A percentile compares a stretch with the other conserved stretches of the same genome.
Conservation (phyloP, 2,329 filamentous ascomycete genomes). For the Escovopsis sp. region DNA sequence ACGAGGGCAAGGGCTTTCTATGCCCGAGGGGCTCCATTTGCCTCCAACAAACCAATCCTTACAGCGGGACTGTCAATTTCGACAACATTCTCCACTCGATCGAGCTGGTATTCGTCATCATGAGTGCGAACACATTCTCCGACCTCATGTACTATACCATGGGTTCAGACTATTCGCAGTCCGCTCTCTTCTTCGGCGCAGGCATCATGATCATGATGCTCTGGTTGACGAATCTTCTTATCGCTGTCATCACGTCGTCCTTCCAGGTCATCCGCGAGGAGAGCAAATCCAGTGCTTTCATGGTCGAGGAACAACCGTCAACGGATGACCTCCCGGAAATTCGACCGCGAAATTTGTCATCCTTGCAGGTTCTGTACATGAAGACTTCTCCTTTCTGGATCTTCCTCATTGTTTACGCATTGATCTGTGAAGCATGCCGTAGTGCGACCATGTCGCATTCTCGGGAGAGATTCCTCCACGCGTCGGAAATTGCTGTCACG, state of each 20-base stretch:
- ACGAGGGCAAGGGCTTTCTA: slow-evolving; percentile 64
- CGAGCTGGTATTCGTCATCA: slow-evolving; percentile 92
- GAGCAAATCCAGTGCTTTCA: slow-evolving; percentile 86
- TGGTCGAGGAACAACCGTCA: slow-evolving; percentile 47
- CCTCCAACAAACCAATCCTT: slow-evolving; percentile 64
- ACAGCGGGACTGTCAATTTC: slow-evolving; percentile 77
- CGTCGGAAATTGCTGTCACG: slow-evolving; percentile 62
- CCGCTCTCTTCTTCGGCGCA: slow-evolving; percentile 61
- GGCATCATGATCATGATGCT: slow-evolving; percentile 84
- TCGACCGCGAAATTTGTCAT: slow-evolving; percentile 22
- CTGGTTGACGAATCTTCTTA: slow-evolving; percentile 88
- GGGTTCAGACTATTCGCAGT: slow-evolving; percentile 77
- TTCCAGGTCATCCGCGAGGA: slow-evolving; percentile 98
- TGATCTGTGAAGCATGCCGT: slow-evolving; percentile 65
- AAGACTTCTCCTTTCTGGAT: slow-evolving; percentile 70
- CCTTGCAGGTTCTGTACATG: slow-evolving; percentile 57
- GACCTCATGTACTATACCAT: slow-evolving; percentile 90
- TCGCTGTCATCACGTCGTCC: slow-evolving; percentile 95
- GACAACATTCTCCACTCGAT: slow-evolving; percentile 88
- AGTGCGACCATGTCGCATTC: slow-evolving; percentile 58
- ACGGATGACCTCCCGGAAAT: slow-evolving; percentile 23
- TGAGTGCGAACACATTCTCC: slow-evolving; percentile 95
- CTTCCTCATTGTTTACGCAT: slow-evolving; percentile 59
- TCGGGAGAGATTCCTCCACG: slow-evolving; percentile 50
- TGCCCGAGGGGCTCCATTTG: slow-evolving; percentile 77